phyloP scores from a whole-genome alignment of 768 basidiomycete genomes.

The Hirschioporus abietinus region DNA sequence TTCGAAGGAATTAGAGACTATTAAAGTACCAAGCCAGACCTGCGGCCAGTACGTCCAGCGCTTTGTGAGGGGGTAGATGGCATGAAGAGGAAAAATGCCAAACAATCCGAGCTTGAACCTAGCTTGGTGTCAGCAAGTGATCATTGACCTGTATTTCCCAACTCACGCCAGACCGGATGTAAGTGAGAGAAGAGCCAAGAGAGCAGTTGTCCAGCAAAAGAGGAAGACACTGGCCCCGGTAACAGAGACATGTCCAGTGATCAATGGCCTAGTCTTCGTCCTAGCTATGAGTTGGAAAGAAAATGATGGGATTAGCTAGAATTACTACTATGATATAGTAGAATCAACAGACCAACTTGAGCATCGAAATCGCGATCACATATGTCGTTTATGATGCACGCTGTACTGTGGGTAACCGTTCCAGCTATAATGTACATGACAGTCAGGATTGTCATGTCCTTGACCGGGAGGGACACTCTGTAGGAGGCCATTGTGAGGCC shows the following conservation, averaged over 20 bases:
- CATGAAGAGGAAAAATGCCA: slow-evolving; percentile 18
- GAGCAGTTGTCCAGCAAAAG: slow-evolving; percentile 8
- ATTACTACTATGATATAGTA: no score
- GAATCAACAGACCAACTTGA: slow-evolving; percentile 13
- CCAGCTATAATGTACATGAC: slow-evolving; percentile 13
- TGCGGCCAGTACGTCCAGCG: slow-evolving; percentile 26
- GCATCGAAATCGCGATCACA: slow-evolving; percentile 12
- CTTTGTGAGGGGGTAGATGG: slow-evolving; percentile 25
- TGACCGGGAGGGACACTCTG: slow-evolving; percentile 10
- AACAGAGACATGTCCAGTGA: slow-evolving; percentile 15
- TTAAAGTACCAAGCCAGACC: slow-evolving; percentile 22
- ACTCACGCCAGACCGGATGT: slow-evolving; percentile 9
- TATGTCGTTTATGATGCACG: slow-evolving; percentile 15
- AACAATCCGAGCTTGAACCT: slow-evolving; percentile 19
- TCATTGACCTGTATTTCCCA: not conserved
- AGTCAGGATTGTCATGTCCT: slow-evolving; percentile 11
- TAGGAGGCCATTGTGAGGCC: slow-evolving; percentile 18
- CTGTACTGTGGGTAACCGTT: slow-evolving; percentile 8
- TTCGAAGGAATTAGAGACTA: slow-evolving; percentile 6
- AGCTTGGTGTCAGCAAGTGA: not conserved
- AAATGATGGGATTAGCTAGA: not conserved
- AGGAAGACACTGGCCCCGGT: slow-evolving; percentile 14
- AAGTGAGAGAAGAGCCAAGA: slow-evolving; percentile 13
- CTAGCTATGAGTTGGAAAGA: slow-evolving; percentile 13
- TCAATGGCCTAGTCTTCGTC: slow-evolving; percentile 17